Conservation (phyloP, 2,329 filamentous ascomycete species). For the Clarireedia homoeocarpa region DNA sequence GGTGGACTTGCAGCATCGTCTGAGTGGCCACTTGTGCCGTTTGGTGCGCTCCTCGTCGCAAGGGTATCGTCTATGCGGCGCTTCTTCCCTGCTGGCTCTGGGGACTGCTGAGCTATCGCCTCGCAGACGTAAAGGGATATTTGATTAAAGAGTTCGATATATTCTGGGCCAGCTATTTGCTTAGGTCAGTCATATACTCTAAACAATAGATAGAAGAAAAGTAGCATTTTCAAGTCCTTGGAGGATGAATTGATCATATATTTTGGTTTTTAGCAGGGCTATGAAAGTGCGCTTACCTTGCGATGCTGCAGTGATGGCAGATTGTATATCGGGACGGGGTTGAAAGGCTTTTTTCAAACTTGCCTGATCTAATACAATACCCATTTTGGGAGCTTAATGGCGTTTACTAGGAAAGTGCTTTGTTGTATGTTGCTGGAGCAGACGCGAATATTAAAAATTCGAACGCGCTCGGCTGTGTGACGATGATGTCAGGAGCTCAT, state of each 20-base stretch:
- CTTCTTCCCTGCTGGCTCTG: conserved; percentile 28
- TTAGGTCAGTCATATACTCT: not conserved
- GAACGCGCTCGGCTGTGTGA: conserved; percentile 4
- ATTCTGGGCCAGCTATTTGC: conserved; percentile 22
- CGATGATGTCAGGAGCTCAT: conserved; percentile 9
- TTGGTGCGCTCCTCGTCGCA: conserved; percentile 18
- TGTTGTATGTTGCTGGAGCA: conserved; percentile 3
- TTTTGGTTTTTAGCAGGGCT: conserved; percentile 7
- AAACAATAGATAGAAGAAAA: not conserved
- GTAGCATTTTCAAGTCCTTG: not conserved
- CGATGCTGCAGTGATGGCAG: conserved; percentile 28
- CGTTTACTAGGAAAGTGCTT: not conserved
- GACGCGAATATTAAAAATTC: conserved; percentile 3
- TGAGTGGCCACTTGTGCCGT: conserved; percentile 15
- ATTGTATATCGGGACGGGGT: conserved; percentile 25
- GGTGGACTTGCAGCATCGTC: conserved; percentile 3
- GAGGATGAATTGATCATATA: not conserved
- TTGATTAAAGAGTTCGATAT: conserved; percentile 30
- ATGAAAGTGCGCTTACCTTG: conserved; percentile 20
- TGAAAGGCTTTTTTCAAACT: conserved; percentile 27
- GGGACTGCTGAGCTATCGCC: conserved; percentile 9
- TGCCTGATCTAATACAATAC: conserved; percentile 21
- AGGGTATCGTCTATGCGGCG: conserved; percentile 25
- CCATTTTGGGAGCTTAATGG: conserved; percentile 16
- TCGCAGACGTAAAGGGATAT: conserved; percentile 26